phyloP scores from a whole-genome alignment of 2,329 filamentous ascomycete genomes.

The Chaetomium sp. region DNA sequence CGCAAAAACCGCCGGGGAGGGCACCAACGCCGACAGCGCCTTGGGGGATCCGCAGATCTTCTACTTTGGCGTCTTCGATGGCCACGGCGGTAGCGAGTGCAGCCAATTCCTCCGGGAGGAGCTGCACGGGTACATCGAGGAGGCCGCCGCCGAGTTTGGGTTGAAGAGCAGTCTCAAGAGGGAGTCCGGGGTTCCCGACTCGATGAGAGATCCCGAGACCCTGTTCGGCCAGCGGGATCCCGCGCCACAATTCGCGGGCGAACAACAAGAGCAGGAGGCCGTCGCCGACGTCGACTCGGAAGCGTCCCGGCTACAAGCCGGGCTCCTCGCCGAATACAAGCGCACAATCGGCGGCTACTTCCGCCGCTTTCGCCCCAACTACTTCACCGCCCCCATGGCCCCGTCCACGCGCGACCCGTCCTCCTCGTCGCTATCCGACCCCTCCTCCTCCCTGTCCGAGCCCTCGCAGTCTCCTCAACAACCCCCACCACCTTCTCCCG shows the following conservation, averaged over 20 bases:
- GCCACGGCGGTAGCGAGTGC: constrained; percentile 88
- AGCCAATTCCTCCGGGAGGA: constrained; percentile 82
- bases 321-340: constrained; percentile 76
- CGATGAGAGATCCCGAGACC: constrained; percentile 19
- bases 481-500: constrained; percentile 37
- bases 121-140: constrained; percentile 86
- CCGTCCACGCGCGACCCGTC: constrained; percentile 31
- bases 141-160: constrained; percentile 74
- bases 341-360: constrained; percentile 92
- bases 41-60: constrained; percentile 94
- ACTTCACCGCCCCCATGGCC: constrained; percentile 57
- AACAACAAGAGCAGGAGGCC: not conserved
- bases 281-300: constrained; percentile 55
- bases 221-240: constrained; percentile 4
- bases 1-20: constrained; percentile 56
- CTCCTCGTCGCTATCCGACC: not conserved
- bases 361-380: constrained; percentile 79
- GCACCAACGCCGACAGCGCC: constrained; percentile 71
- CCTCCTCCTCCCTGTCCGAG: not conserved
- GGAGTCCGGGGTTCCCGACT: constrained; percentile 36
- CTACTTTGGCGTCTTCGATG: constrained; percentile 96
- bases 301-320: constrained; percentile 68
- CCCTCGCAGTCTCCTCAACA: not conserved
- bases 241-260: not conserved
- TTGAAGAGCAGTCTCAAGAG: constrained; percentile 72